Evolutionary conservation across 305 asterid genomes (phyloP).

Genomic region (Andrographis paniculata): DNA sequence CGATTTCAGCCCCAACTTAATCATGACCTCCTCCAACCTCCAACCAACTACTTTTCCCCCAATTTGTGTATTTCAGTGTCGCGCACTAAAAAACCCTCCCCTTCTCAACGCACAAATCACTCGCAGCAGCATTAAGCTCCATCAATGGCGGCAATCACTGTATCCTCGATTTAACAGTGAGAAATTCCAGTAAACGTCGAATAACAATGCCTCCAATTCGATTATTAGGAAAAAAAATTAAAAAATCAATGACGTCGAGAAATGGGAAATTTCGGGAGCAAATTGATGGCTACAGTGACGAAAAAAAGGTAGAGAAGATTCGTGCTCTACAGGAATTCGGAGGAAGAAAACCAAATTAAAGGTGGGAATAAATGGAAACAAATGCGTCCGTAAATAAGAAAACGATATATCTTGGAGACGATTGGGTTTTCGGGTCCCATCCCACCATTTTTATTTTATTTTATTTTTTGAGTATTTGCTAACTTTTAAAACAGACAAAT

Average conservation of each 20-base stretch:
- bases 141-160: too few relatives aligned
- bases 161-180: too few relatives aligned
- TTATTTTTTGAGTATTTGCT: too few relatives aligned
- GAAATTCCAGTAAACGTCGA: too few relatives aligned
- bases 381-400: neutral
- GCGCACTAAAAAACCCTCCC: neutral
- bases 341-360: too few relatives aligned
- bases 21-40: too few relatives aligned
- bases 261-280: conserved; percentile 13
- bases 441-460: too few relatives aligned
- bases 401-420: too few relatives aligned
- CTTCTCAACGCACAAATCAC: conserved; percentile 12
- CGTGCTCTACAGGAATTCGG: neutral
- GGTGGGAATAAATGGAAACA: neutral
- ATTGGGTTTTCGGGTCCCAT: conserved; percentile 6
- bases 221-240: too few relatives aligned
- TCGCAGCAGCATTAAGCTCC: neutral
- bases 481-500: too few relatives aligned
- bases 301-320: conserved; percentile 1
- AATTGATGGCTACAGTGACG: conserved; percentile 5
- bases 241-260: neutral
- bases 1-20: conserved; percentile 47
- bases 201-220: too few relatives aligned
- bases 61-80: conserved; percentile 11
- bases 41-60: conserved; percentile 8